Evolutionary conservation across 1,284 basidiomycete genomes (phyloP).

Genomic region (Kwoniella shivajii): DNA sequence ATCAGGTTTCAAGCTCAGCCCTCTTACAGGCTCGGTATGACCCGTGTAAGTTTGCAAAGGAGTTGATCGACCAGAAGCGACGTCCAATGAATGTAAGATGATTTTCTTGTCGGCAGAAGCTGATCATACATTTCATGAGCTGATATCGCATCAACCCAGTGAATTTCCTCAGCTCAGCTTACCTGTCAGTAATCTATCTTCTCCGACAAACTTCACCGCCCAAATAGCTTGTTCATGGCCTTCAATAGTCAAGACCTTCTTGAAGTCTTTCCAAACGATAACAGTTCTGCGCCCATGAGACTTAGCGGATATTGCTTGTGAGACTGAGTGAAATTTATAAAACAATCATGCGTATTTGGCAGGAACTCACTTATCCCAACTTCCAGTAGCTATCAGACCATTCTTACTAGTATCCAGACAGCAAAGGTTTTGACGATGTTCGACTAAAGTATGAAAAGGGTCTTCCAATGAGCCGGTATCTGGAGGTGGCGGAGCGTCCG

Average conservation of each 20-base stretch:
- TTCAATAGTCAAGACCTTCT: slow-evolving; percentile 72
- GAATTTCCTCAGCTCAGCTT: slow-evolving; percentile 20
- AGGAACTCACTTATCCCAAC: slow-evolving; percentile 84
- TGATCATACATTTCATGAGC: slow-evolving; percentile 43
- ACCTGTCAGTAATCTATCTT: slow-evolving; percentile 82
- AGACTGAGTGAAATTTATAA: too few relatives aligned
- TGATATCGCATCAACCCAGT: too few relatives aligned
- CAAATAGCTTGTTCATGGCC: slow-evolving; percentile 92
- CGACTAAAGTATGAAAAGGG: slow-evolving; percentile 76
- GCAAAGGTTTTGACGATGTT: slow-evolving; percentile 90
- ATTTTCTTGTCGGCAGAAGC: slow-evolving; percentile 96
- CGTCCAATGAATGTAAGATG: slow-evolving; percentile 76
- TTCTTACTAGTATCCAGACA: slow-evolving; percentile 70
- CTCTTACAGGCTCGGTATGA: slow-evolving; percentile 88
- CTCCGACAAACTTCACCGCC: slow-evolving; percentile 83
- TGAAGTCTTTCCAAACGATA: slow-evolving; percentile 86
- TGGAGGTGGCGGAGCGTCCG: slow-evolving; percentile 42
- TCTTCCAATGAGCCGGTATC: slow-evolving; percentile 64
- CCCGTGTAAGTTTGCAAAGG: slow-evolving; percentile 73
- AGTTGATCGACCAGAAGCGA: slow-evolving; percentile 55
- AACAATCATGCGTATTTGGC: not conserved
- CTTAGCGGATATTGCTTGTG: not conserved
- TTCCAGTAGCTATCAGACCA: slow-evolving; percentile 86
- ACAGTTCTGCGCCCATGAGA: slow-evolving; percentile 67
- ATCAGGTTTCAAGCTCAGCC: slow-evolving; percentile 74